Evolutionary conservation across 768 basidiomycete genomes (phyloP).

Genomic region (Pisolithus orientalis): DNA sequence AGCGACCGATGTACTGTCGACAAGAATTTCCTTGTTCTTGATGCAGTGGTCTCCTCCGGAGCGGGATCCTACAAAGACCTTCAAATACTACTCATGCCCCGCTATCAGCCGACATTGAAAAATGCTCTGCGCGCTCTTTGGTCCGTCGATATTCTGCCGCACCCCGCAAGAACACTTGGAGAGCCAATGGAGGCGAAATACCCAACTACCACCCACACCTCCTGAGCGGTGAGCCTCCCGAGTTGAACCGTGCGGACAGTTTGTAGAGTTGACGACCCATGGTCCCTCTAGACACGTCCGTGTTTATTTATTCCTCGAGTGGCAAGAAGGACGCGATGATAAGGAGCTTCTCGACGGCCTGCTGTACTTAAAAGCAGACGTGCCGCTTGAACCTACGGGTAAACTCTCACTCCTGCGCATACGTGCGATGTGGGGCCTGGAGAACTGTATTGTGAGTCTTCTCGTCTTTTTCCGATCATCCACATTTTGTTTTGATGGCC

Average conservation of each 20-base stretch:
- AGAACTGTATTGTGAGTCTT: constrained; percentile 17
- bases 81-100: no score
- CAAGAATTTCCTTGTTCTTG: no score
- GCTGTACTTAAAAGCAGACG: constrained; percentile 21
- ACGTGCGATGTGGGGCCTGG: constrained; percentile 17
- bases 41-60: no score
- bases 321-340: constrained; percentile 24
- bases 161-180: constrained; percentile 10
- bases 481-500: not conserved
- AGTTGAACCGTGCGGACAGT: not conserved
- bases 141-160: constrained; percentile 6
- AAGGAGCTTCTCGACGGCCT: constrained; percentile 21
- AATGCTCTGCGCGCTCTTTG: not conserved
- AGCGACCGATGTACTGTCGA: no score
- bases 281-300: constrained; percentile 19
- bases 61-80: no score
- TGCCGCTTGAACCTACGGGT: constrained; percentile 20
- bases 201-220: not conserved
- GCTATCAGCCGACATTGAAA: not conserved
- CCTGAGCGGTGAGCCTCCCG: constrained; percentile 2
- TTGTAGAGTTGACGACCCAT: not conserved
- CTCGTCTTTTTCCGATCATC: no score
- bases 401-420: constrained; percentile 13
- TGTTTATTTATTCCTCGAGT: constrained; percentile 25
- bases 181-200: not conserved